Evolutionary conservation across 805 yeast species (phyloP), one percentile per base, ranked within the genome.

Genomic region (Komagataella kurtzmanii): DNA sequence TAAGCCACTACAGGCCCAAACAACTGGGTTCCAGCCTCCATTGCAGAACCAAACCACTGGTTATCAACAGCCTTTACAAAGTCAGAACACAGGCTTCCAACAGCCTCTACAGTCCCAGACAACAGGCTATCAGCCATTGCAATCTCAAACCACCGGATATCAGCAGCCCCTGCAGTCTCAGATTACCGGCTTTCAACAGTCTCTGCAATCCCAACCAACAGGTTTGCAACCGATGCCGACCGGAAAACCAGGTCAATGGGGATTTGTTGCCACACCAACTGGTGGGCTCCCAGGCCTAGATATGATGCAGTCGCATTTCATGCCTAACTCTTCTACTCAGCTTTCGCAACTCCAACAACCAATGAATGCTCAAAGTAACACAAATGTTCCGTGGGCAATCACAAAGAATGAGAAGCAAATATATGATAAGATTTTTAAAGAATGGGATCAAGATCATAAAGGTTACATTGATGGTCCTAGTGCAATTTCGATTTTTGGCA

Each of bases 401-500:
- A 82, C 95, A 49, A 85, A 86, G 59, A 88, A 87, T 59, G 98
- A 91, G 63, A 90, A 88, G 63, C 75, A 75, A 52, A 80, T 88
- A 53, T 91, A 90, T 68, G 95, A 86, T 60, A 86, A 83, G 49
- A 87, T 91, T 54, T 91, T 93, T 69, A 77, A 75, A 52, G 89
- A 93, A 45, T 91, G 96, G 88, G 97, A 90, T 61, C 70, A 79
- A 14, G 61, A 71, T 45, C 75, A 75, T 48, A 69, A 70, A 47
- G 98, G 98, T 0, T 79, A 67, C 56, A 73, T 91, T 54, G 84
- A 81, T 53, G 96, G 97, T 14, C 78, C 79, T 23, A 80, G 83
- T 10, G 97, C 97, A 1, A 86, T 91, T 50, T 80, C 80, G 52
- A 83, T 93, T 48, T 89, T 93, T 65, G 83, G 93, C 52, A 91